These are phyloP conservation scores for Claviceps humidiphila DNA, from an alignment of 2,329 filamentous ascomycete genomes.

Conservation along the genomic window DNA sequence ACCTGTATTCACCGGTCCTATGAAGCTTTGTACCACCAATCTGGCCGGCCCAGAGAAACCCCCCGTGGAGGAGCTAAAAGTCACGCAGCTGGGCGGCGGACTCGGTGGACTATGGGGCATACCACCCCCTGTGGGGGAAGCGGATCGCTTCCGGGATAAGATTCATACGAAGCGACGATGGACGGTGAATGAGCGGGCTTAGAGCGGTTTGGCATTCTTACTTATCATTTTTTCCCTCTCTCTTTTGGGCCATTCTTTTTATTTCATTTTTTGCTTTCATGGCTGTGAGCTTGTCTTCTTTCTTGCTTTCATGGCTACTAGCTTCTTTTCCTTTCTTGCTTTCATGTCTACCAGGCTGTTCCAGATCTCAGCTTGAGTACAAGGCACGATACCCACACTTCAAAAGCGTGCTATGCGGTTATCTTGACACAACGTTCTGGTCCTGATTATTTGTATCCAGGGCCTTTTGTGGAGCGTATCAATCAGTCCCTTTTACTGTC, in stretches of 20 bases:
- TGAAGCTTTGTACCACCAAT: slow-evolving; percentile 22
- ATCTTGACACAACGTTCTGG: no score
- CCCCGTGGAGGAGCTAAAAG: slow-evolving; percentile 16
- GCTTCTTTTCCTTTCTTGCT: neutral
- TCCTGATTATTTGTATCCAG: no score
- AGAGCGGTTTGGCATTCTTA: neutral
- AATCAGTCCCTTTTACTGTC: no score
- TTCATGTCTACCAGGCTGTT: no score
- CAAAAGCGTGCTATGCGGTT: no score
- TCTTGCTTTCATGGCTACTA: neutral
- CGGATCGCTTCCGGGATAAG: slow-evolving; percentile 32
- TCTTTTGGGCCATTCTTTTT: neutral
- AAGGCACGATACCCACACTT: no score
- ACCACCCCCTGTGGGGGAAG: slow-evolving; percentile 29
- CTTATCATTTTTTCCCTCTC: neutral
- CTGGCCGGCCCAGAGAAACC: slow-evolving; percentile 16
- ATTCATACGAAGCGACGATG: slow-evolving; percentile 38
- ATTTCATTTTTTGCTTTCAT: neutral
- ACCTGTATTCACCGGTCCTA: slow-evolving; percentile 21
- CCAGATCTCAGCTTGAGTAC: no score
- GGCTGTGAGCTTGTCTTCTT: neutral
- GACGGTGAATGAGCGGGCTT: slow-evolving; percentile 38
- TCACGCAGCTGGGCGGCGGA: slow-evolving; percentile 24
- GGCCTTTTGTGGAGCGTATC: no score
- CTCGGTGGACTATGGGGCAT: slow-evolving; percentile 32